Evolutionary conservation across 2,329 filamentous ascomycete species (phyloP).

Genomic region (Teratosphaeria nubilosa): DNA sequence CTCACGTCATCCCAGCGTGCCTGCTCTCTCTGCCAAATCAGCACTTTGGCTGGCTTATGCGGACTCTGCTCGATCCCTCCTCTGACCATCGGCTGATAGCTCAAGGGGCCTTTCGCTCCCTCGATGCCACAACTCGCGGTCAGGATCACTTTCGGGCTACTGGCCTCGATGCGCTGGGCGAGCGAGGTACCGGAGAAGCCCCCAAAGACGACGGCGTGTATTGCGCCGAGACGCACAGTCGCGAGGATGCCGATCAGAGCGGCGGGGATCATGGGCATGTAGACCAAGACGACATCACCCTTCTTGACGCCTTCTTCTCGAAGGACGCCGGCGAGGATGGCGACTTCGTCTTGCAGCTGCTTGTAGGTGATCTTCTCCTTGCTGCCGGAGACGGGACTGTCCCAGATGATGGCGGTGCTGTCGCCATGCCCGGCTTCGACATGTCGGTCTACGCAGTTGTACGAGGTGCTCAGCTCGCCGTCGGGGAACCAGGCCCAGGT

Average conservation of each 20-base stretch:
- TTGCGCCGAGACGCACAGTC: conserved; percentile 67
- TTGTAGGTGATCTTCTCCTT: conserved; percentile 67
- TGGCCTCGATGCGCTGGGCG: conserved; percentile 80
- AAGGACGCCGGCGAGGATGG: conserved; percentile 70
- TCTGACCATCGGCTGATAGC: conserved; percentile 68
- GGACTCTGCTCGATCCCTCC: conserved; percentile 57
- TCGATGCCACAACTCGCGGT: conserved; percentile 91
- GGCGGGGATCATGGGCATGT: conserved; percentile 95
- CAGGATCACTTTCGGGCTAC: conserved; percentile 63
- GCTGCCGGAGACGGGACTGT: conserved; percentile 68
- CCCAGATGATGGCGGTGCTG: conserved; percentile 69
- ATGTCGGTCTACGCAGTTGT: conserved; percentile 85
- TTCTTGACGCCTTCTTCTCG: conserved; percentile 70
- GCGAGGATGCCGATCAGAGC: conserved; percentile 81
- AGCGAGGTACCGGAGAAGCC: conserved; percentile 75
- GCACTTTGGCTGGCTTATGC: conserved; percentile 61
- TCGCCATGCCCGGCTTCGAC: conserved; percentile 70
- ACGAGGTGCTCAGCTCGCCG: conserved; percentile 81
- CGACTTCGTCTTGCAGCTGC: conserved; percentile 67
- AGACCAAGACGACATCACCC: conserved; percentile 82
- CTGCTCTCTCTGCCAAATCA: conserved; percentile 79
- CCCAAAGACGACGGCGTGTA: conserved; percentile 88
- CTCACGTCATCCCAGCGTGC: conserved; percentile 62
- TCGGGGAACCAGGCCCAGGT: conserved; percentile 87
- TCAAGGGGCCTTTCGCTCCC: conserved; percentile 65